Evolutionary conservation across 495 filamentous ascomycete species (phyloP), one percentile per base, ranked within the genome.

Genomic region (Aspergillus diversus): DNA sequence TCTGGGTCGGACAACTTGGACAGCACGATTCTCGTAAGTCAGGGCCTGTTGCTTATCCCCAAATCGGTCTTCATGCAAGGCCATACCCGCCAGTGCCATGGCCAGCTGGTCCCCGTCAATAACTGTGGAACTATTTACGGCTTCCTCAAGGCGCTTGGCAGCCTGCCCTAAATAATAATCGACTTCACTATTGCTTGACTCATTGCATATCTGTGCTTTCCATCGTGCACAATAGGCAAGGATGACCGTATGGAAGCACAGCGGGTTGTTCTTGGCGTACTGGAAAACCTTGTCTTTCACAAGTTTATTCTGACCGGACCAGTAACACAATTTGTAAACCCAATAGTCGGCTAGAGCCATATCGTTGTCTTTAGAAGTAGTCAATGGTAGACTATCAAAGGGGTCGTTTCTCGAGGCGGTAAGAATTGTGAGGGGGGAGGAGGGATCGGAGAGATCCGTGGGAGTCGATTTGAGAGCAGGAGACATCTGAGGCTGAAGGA

Each of bases 11-110:
- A 79, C 59, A 17, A 79, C 62, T 35, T 71, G 70, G 11, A 72
- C 60, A 8, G 77, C 79, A 37, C 67, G 69, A 12, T 76, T 62
- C 1, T 71, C 67, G 60, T 76, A 78, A 5, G 50, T 34, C 35
- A 69, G 59, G 13, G 73, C 72, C 31, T 67, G 55, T 16, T 67
- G 37, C 48, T 73, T 75, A 55, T 59, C 67, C 3, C 79, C 79
- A 43, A 77, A 81, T 37, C 79, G 75, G 49, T 78, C 73, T 61
- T 81, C 79, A n/a, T 73, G 67, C 12, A 81, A 61, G 7, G 77
- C 75, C 65, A 81, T 72, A 11, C 79, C 76, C 3, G 74, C 63
- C 46, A 79, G 49, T 11, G 76, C 71, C 71, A 78, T 68, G 7
- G 70, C 71, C 27, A 81, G 57, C 31, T 61, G 60, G 56, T 77